A percentile compares a stretch with the other conserved stretches of the same genome.
These are phyloP conservation scores for Allium cepa DNA, from an alignment of 106 monocot genomes.

Conservation along the genomic window DNA sequence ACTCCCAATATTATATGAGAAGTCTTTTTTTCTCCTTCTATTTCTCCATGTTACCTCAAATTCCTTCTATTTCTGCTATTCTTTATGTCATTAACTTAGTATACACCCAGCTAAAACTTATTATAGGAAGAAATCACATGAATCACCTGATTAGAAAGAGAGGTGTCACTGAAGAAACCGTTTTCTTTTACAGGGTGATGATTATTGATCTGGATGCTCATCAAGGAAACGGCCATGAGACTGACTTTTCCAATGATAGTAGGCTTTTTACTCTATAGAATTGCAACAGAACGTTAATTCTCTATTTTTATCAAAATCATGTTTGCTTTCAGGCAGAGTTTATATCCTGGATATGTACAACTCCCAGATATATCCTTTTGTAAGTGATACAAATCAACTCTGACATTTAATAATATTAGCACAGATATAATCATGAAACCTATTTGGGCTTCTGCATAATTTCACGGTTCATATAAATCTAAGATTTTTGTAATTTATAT, in stretches of 20 bases:
- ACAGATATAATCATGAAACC: no score
- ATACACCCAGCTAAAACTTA: no score
- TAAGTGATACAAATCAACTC: constrained; percentile 27
- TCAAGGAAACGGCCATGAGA: constrained; percentile 99
- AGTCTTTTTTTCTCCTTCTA: no score
- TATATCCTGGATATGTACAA: constrained; percentile 99
- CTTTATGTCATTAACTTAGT: no score
- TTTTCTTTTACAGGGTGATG: constrained; percentile 50
- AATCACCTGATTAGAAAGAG: no score
- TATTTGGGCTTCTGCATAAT: no score
- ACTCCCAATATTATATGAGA: no score
- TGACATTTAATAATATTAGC: no score
- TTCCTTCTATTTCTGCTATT: not conserved
- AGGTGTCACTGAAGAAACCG: no score
- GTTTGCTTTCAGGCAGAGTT: constrained; percentile 67
- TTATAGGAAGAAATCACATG: no score
- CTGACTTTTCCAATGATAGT: constrained; percentile 86
- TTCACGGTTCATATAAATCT: no score
- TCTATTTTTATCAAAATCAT: constrained; percentile 8
- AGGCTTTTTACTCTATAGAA: not conserved
- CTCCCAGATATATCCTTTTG: constrained; percentile 83
- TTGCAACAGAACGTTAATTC: not conserved
- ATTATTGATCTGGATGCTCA: constrained; percentile 99
- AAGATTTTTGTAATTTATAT: no score
- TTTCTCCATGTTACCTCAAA: not conserved